These are phyloP conservation scores for Metschnikowia matae DNA, from an alignment of 805 yeast species.

Conservation along the genomic window DNA sequence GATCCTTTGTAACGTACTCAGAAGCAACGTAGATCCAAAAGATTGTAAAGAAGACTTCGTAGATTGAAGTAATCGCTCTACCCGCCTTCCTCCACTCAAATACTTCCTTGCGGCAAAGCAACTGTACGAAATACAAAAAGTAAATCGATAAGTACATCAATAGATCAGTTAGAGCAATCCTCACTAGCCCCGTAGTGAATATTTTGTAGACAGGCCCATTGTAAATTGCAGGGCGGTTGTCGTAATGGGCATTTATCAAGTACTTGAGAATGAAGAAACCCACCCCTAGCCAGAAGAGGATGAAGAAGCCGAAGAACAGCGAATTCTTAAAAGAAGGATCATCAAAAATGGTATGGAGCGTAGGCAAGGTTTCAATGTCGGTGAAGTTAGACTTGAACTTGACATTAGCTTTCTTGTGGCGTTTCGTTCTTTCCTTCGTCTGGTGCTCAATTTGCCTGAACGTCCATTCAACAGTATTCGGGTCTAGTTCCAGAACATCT, in stretches of 20 bases:
- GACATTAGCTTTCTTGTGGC: constrained; percentile 11
- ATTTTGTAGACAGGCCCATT: constrained; percentile 54
- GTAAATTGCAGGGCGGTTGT: constrained; percentile 39
- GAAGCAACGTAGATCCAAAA: constrained; percentile 58
- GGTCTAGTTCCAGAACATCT: constrained; percentile 4
- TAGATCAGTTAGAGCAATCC: constrained; percentile 71
- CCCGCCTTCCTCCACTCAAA: constrained; percentile 66
- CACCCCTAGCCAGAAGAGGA: constrained; percentile 71
- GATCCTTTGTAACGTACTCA: constrained; percentile 43
- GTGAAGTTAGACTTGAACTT: constrained; percentile 33
- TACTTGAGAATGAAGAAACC: constrained; percentile 52
- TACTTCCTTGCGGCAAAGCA: constrained; percentile 39
- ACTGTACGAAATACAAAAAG: constrained; percentile 57
- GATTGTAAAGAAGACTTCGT: constrained; percentile 51
- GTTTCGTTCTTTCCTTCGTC: constrained; percentile 7
- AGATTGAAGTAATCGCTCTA: constrained; percentile 51
- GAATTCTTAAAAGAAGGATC: constrained; percentile 40
- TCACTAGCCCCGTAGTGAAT: constrained; percentile 56
- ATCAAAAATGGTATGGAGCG: constrained; percentile 50
- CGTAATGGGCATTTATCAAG: constrained; percentile 49
- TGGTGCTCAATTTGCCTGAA: constrained; percentile 10
- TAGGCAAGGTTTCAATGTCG: constrained; percentile 9
- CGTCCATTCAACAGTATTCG: constrained; percentile 7
- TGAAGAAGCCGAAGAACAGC: constrained; percentile 74
- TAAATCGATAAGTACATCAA: constrained; percentile 69